Evolutionary conservation across 805 yeast species (phyloP), one percentile per base, ranked within the genome.

Genomic region (Wickerhamiella sergipiensis): DNA sequence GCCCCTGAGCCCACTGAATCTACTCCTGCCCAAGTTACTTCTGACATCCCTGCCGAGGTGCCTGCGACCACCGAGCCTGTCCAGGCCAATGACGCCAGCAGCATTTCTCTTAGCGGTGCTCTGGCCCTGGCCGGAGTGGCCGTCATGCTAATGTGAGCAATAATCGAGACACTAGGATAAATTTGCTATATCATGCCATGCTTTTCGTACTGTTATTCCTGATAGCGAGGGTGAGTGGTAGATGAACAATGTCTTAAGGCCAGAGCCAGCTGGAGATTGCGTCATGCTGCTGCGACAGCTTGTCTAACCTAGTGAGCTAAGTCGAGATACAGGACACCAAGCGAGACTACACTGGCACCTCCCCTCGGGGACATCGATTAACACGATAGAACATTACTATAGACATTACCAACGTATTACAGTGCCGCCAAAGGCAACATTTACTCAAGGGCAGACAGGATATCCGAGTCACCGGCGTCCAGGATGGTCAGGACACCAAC

Each of bases 391-490:
- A 17, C 19, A 36, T 36, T 36, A 36, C 40, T 36, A 36, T 36
- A 36, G 19, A n/a, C 17, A 36, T 36, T 36, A 36, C 19, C 17
- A 15, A 36, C 19, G 19, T 36, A 36, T 36, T n/a, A 36, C 12
- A 36, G 9, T 4, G 40, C 5, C 40, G 40, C 40, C 17, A 36
- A n/a, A 13, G 19, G 19, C 9, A 24, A n/a, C 13, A n/a, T 18
- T 57, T 58, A 52, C 57, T 58, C 61, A 43, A 48, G 22, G 50
- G 72, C 58, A 59, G 67, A 64, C 55, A 92, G 83, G 78, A 92
- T 89, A 77, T 92, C 99, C 68, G 98, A 92, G 80, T 92, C 99
- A 89, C 99, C 99, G 67, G 96, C 96, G 68, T 92, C 98, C 69
- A 90, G 78, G 68, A 92, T 74, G 69, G 97, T 79, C 69, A 92